Conservation (phyloP, 768 basidiomycete species). For the Termitomyces titanicus region DNA sequence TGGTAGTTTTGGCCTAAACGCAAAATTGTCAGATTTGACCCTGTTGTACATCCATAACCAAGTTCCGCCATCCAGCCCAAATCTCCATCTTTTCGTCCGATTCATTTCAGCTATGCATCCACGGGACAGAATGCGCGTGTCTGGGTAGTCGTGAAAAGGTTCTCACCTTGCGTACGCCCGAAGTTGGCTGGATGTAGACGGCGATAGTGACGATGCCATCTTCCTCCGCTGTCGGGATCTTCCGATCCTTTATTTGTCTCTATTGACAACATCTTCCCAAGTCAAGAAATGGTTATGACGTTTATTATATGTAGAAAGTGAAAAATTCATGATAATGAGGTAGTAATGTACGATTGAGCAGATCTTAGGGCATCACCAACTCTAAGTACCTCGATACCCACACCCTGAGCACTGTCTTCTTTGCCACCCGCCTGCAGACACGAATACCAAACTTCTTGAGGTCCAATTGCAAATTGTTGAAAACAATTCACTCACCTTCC, state of each 20-base stretch:
- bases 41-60: constrained; percentile 14
- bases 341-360: constrained; percentile 43
- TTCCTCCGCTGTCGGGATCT: constrained; percentile 11
- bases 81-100: constrained; percentile 8
- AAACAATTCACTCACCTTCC: constrained; percentile 60
- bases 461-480: neutral
- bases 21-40: constrained; percentile 18
- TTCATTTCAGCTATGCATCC: neutral
- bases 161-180: constrained; percentile 19
- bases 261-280: neutral
- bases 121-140: neutral
- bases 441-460: neutral
- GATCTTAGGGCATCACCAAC: constrained; percentile 63
- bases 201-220: constrained; percentile 1
- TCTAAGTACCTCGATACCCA: constrained; percentile 64
- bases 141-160: neutral
- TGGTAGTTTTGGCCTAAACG: constrained; percentile 20
- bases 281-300: no score
- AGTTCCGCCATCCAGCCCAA: constrained; percentile 17
- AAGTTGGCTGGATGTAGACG: constrained; percentile 14
- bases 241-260: constrained; percentile 11
- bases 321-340: neutral
- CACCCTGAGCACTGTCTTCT: constrained; percentile 87
- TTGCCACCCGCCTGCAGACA: constrained; percentile 83
- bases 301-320: no score